Base-by-base conservation (phyloP, 2,329 filamentous ascomycete genomes). In the Alternaria angustiovoidea region DNA sequence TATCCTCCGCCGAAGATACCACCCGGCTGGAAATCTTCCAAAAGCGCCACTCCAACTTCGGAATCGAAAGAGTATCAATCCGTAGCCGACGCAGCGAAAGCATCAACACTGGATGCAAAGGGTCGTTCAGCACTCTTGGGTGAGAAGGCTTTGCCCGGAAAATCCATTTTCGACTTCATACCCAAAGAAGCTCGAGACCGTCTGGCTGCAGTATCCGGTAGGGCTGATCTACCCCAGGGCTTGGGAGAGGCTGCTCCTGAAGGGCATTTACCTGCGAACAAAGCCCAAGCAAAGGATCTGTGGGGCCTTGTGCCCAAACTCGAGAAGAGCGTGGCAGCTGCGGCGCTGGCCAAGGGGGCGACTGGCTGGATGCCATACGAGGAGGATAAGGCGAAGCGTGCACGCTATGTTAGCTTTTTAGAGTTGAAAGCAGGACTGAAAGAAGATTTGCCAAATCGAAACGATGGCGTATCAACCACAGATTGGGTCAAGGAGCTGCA, bases 161-260 rank as follows among this genome's bases (percentile, higher is more conserved):
- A 98, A 80, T 98, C 95, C 0, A 89, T 99, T 3, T 99, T 98
- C 76, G 94, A 98, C 79, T 99, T 91, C 78, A 85, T 99, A 66
- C 91, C 91, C 0, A 84, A 92, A 0, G 86, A 91, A 34, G 88
- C 91, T 4, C 88, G 95, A 62, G 90, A 94, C 52, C 88, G 89
- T 26, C 85, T 99, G 44, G 93, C 86, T 3, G 84, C 87, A 11
- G 89, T 89, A 1, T 93, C 92, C 2, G 94, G 94, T 1, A 93
- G 89, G 58, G 79, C 80, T 3, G 87, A 94, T 71, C 85, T 99
- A 2, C 95, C 95, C 0, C 87, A 88, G 7, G 95, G 90, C 0
- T 82, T 89, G 1, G 89, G 91, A 53, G 92, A 97, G 79, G 83
- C 90, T 28, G 83, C 83, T 3, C 91, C 91, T 0, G 88, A 86